Conservation (phyloP, 306 rosid species). For the Myrica gale region DNA sequence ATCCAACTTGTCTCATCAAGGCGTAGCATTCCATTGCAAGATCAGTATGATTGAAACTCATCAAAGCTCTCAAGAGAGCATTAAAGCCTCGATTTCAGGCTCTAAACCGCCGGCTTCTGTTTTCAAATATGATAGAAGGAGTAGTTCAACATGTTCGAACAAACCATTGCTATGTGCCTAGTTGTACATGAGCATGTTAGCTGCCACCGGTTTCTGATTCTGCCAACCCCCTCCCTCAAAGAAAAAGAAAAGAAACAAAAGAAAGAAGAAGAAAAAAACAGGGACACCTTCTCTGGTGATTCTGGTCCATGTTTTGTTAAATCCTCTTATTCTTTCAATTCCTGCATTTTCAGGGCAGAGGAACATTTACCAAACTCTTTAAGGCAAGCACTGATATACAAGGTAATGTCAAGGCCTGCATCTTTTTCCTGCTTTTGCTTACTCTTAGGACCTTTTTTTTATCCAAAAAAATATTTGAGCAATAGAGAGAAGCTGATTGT, state of each 20-base stretch:
- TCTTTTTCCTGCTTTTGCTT: constrained; percentile 4
- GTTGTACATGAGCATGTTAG: neutral
- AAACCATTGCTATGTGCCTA: constrained; percentile 33
- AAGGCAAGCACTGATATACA: constrained; percentile 83
- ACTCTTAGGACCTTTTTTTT: neutral
- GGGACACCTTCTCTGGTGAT: neutral
- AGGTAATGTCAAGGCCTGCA: constrained; percentile 43
- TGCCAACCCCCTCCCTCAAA: no score
- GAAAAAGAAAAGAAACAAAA: no score
- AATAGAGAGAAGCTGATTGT: constrained; percentile 22
- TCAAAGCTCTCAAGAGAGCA: constrained; percentile 32
- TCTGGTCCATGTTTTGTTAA: constrained; percentile 4
- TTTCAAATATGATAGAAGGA: constrained; percentile 34
- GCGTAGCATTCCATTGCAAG: constrained; percentile 42
- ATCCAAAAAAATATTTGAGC: neutral
- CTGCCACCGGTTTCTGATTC: neutral
- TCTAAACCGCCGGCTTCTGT: constrained; percentile 29
- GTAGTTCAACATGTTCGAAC: constrained; percentile 31
- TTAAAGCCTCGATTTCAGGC: constrained; percentile 44
- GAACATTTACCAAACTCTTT: constrained; percentile 86
- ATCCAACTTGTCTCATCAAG: constrained; percentile 44
- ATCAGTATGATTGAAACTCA: constrained; percentile 18
- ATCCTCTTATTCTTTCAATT: constrained; percentile 6
- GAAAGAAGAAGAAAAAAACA: no score
- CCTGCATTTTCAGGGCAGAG: constrained; percentile 65